phyloP scores from a whole-genome alignment of 306 rosid species.

The Prunus mongolica region DNA sequence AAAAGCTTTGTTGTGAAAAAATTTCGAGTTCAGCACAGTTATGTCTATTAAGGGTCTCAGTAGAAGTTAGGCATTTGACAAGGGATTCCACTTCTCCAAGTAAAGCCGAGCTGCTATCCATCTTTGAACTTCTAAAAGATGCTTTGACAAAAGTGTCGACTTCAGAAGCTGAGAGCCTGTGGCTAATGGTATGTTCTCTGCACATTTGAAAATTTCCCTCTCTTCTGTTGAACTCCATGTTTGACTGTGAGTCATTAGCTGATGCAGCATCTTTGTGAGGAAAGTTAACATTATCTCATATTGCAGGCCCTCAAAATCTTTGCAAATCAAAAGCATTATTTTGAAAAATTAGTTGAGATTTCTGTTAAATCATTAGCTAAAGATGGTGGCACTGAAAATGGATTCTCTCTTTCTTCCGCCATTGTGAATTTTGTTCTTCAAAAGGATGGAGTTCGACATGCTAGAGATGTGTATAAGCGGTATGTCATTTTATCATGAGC shows the following conservation, averaged over 20 bases:
- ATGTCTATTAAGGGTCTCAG: slow-evolving; percentile 54
- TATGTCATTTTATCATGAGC: slow-evolving; percentile 24
- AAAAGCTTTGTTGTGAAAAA: slow-evolving; percentile 55
- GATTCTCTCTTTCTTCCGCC: slow-evolving; percentile 73
- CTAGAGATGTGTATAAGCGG: slow-evolving; percentile 80
- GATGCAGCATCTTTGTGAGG: not conserved
- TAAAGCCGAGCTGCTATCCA: slow-evolving; percentile 57
- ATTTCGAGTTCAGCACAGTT: slow-evolving; percentile 51
- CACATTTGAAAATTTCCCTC: not conserved
- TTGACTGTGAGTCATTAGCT: not conserved
- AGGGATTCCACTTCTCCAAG: slow-evolving; percentile 40
- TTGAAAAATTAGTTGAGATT: slow-evolving; percentile 68
- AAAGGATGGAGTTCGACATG: slow-evolving; percentile 65
- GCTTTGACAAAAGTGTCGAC: slow-evolving; percentile 40
- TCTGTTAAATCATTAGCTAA: slow-evolving; percentile 50
- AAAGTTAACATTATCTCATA: not conserved
- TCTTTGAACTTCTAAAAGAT: slow-evolving; percentile 52
- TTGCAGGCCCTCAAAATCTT: slow-evolving; percentile 74
- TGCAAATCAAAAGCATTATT: slow-evolving; percentile 49
- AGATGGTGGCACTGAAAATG: slow-evolving; percentile 76
- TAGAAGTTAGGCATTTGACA: slow-evolving; percentile 47
- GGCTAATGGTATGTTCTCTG: slow-evolving; percentile 64
- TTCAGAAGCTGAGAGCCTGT: slow-evolving; percentile 71
- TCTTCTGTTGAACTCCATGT: not conserved
- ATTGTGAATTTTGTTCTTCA: slow-evolving; percentile 64